phyloP scores from a whole-genome alignment of 2,329 filamentous ascomycete genomes.

The Xylariaceae sp. region DNA sequence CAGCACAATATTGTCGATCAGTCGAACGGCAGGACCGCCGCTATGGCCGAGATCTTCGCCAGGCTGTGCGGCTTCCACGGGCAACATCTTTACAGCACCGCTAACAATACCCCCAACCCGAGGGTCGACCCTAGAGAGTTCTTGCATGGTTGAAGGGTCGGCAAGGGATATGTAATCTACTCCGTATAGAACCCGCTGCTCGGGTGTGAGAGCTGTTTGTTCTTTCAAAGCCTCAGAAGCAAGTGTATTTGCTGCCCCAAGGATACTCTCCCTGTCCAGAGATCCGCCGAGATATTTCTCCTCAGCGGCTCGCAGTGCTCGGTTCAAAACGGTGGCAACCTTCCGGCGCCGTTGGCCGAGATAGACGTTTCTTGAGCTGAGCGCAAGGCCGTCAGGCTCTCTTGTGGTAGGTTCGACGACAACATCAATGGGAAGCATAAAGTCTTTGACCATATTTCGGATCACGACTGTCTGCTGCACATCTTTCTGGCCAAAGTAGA shows the following conservation, averaged over 20 bases:
- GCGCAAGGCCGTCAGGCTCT: constrained; percentile 76
- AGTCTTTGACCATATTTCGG: constrained; percentile 79
- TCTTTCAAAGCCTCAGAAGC: constrained; percentile 50
- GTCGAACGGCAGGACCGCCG: constrained; percentile 69
- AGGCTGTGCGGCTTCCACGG: constrained; percentile 64
- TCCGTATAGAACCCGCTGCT: constrained; percentile 67
- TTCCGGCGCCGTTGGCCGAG: constrained; percentile 70
- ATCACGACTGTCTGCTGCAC: constrained; percentile 94
- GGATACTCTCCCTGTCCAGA: constrained; percentile 59
- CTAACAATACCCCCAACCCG: constrained; percentile 77
- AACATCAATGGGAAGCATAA: constrained; percentile 73
- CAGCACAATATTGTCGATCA: constrained; percentile 92
- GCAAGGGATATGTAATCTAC: constrained; percentile 91
- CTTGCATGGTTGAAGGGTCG: constrained; percentile 77
- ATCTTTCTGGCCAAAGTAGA: constrained; percentile 97
- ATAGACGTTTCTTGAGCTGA: constrained; percentile 93
- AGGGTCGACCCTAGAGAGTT: constrained; percentile 68
- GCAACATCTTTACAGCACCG: constrained; percentile 84
- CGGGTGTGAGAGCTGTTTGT: constrained; percentile 58
- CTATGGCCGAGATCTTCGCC: constrained; percentile 73
- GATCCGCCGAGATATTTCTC: constrained; percentile 54
- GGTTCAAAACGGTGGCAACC: constrained; percentile 68
- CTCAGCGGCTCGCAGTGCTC: constrained; percentile 68
- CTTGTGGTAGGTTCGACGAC: constrained; percentile 71
- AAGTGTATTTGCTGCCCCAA: constrained; percentile 65